Base-by-base conservation (phyloP, 371 early-diverging fungal genomes). In the Syncephalis fuscata region DNA sequence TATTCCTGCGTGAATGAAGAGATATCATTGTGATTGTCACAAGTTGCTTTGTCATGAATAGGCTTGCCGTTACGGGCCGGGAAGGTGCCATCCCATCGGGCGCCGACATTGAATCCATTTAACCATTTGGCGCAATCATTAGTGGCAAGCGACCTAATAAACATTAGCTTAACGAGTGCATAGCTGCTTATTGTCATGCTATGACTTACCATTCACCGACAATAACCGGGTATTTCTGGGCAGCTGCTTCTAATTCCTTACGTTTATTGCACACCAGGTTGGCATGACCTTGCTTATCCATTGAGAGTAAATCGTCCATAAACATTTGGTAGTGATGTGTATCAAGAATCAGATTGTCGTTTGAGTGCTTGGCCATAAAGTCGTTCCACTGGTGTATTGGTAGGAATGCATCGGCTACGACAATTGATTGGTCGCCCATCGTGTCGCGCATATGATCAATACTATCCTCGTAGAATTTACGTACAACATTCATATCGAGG, bases 111-210 rank as follows among this genome's bases (percentile, higher is more conserved):
- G 22, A 80, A 63, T 7, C 85, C 85, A 49, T 85, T 82, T 17
- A 82, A 51, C 52, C 71, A 80, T 9, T 70, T 70, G 2, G 78
- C 76, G 50, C 85, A 85, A 44, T 82, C 85, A 44, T 77, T 82
- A 25, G 72, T 76, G 1, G 83, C 85, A 3, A 74, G 51, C 1
- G 78, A 80, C 50, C 74, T 81, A 51, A 80, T 81, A 22, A 21
- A 62, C 62, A 9, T 50, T 53, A 16, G 48, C 46, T 51, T 55
- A 19, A 49, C 61, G 48, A 72, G n/a, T n/a, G n/a, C n/a, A n/a
- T n/a, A n/a, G n/a, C n/a, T n/a, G 70, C 5, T 56, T 46, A 1
- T 55, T 23, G 32, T 59, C 57, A 24, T 5, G 66, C 61, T 48
- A 75, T 63, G 8, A 61, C 51, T 11, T 79, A 68, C 24, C 68